Conservation (phyloP, 805 yeast species). For the Suhomyces prunicola region DNA sequence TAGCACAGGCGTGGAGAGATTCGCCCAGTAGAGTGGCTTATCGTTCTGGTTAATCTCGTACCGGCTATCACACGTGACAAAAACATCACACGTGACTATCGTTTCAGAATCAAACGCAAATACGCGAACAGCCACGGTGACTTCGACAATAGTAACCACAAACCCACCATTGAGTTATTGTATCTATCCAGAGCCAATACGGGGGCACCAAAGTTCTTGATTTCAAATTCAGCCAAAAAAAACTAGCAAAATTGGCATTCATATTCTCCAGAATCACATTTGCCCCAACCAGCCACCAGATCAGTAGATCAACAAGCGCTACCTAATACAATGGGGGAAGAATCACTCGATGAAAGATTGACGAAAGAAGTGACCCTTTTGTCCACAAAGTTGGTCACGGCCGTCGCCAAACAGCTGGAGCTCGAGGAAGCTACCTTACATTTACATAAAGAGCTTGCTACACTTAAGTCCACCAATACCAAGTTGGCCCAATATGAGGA, state of each 20-base stretch:
- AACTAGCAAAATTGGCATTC: not conserved
- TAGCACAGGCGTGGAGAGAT: not conserved
- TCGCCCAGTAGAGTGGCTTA: too few species aligned
- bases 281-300: not conserved
- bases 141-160: not conserved
- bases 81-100: not conserved
- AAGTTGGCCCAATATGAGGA: constrained; percentile 17
- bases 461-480: constrained; percentile 21
- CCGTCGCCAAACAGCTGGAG: constrained; percentile 54
- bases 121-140: constrained; percentile 1
- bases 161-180: not conserved
- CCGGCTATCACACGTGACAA: not conserved
- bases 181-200: not conserved
- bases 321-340: constrained; percentile 4
- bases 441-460: constrained; percentile 35
- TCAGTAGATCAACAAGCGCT: not conserved
- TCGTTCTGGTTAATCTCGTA: not conserved
- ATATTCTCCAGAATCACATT: not conserved
- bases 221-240: not conserved
- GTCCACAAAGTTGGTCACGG: constrained; percentile 59
- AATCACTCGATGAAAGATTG: constrained; percentile 35
- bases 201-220: not conserved
- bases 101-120: not conserved
- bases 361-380: constrained; percentile 54
- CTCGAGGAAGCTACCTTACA: constrained; percentile 48